Base-by-base conservation (phyloP, 352 stramenopile species). In the Globisporangium orthogonon region DNA sequence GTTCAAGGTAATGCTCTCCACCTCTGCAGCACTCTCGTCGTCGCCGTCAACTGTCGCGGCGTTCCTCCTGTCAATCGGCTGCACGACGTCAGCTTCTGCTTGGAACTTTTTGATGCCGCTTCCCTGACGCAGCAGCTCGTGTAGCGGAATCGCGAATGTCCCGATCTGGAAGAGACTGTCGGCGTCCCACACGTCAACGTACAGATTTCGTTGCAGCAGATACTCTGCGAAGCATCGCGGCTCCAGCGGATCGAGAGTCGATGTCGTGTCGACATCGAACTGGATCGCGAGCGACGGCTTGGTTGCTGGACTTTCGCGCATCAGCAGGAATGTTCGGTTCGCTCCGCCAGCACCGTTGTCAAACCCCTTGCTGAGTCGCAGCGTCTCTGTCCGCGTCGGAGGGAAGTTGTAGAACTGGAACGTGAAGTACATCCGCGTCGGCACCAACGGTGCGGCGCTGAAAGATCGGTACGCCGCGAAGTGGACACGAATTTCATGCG, bases 121-220 rank as follows among this genome's bases (percentile, higher is more conserved):
- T 7, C 94, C 88, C 76, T 98, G 93, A 1, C 93, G 82, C 58
- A 98, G 63, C 2, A 98, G 61, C 52, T 87, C 76, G n/a, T 88
- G 75, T 1, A 98, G 65, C 28, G 91, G 89, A 30, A 98, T 67
- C 0, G 73, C 69, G 33, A 89, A 81, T 7, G 87, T 94, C 0
- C 93, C 94, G 0, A 98, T 49, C 48, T 84, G 78, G 55, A 98
- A 89, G 45, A 97, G 67, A 56, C 81, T 95, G 28, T 98, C 87
- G 2, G 83, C 92, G 52, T 98, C 92, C 91, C 91, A 98, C 2
- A 98, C 84, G 49, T 98, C 90, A 18, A 98, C 83, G 49, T 91
- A 88, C 23, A 98, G 61, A 10, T 70, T 76, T 48, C 90, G 93
- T 23, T 70, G 68, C 28, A 91, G 69, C 41, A 98, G 67, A 58